Percentiles rank a stretch among this genome's conserved stretches.
Conservation (phyloP, 345 rosid species). For the Eucalyptus shirleyi region DNA sequence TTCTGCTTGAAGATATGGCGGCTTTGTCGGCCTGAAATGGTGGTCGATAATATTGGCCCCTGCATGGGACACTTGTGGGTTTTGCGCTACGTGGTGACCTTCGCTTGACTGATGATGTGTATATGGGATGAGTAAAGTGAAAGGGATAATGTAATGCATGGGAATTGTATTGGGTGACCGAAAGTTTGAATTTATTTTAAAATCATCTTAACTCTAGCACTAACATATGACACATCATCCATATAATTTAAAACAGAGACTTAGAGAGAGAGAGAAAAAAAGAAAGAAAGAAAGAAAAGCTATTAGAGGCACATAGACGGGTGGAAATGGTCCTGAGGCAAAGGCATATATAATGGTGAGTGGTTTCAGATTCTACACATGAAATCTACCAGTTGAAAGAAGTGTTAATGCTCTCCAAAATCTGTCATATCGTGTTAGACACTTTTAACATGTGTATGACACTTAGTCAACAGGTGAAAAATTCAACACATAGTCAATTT, state of each 20-base stretch:
- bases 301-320: too few species aligned
- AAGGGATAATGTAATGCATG: neutral
- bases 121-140: neutral
- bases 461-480: accelerated
- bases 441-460: too few species aligned
- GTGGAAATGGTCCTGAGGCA: too few species aligned
- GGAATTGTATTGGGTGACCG: neutral
- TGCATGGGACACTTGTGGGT: neutral
- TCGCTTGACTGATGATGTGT: neutral
- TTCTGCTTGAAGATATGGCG: neutral
- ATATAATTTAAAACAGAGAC: neutral
- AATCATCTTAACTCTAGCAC: neutral
- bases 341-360: too few species aligned
- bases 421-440: accelerated
- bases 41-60: neutral
- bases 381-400: accelerated
- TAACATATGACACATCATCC: neutral
- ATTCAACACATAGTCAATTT: too few species aligned
- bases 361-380: accelerated
- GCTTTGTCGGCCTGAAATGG: neutral
- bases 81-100: neutral
- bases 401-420: accelerated
- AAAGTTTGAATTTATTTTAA: neutral
- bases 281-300: accelerated
- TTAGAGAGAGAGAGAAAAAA: accelerated